Evolutionary conservation across 208 protist species (phyloP), one percentile per base, ranked within the genome.

Genomic region (Acanthamoeba royreba): DNA sequence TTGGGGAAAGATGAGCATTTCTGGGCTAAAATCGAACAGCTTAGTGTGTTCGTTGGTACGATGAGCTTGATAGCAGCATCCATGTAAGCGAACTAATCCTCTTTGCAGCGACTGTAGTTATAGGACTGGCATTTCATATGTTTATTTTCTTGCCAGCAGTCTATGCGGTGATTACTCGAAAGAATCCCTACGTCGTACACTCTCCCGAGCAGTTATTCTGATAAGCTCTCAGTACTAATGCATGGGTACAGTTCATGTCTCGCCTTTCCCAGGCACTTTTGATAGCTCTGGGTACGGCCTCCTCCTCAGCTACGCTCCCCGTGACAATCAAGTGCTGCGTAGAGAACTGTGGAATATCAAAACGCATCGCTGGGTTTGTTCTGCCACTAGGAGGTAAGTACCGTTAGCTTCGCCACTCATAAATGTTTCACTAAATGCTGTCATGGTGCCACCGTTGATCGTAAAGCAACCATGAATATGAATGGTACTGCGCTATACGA

Each of bases 401-500:
- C 11, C 22, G 2, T 0, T 4, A 19, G 11, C 46, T n/a, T 22
- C 42, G n/a, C 17, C 28, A n/a, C 8, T 33, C n/a, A n/a, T n/a
- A n/a, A n/a, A n/a, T n/a, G n/a, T n/a, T 47, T 5, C 55, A 38
- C 49, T 66, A 46, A 8, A 7, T 66, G 25, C 49, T 42, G 49
- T 8, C 25, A 47, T 61, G 49, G 43, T 47, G n/a, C n/a, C n/a
- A n/a, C n/a, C n/a, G n/a, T n/a, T n/a, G n/a, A n/a, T n/a, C 9
- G 4, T 22, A 42, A 28, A 81, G 72, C 69, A 7, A 85, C 69
- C 8, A 92, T 85, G 46, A 92, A 85, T 47, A 85, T 85, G 61
- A 92, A 61, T 47, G 94, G 94, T 2, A 95, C 94, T 4, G 92
- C 93, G 22, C 28, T 95, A 0, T 95, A 95, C 45, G 94, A 95